These are phyloP conservation scores for Metschnikowia bowlesiae DNA, from an alignment of 805 yeast species.

Conservation along the genomic window DNA sequence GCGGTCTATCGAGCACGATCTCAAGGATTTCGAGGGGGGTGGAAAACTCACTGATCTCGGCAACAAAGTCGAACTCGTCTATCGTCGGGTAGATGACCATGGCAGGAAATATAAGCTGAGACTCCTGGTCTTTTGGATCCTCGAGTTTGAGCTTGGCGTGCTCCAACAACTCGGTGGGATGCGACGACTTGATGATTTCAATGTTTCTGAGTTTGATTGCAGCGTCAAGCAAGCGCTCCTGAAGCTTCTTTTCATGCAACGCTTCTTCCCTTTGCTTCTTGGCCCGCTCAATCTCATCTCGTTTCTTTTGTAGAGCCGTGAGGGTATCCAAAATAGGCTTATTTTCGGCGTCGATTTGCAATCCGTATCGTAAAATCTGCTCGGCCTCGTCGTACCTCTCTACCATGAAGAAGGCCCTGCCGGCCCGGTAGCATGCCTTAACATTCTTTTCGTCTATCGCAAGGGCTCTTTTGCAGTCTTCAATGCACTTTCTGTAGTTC, in stretches of 20 bases:
- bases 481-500: constrained; percentile 81
- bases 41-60: constrained; percentile 66
- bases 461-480: constrained; percentile 76
- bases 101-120: constrained; percentile 80
- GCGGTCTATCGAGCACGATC: constrained; percentile 57
- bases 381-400: constrained; percentile 69
- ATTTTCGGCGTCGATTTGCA: constrained; percentile 56
- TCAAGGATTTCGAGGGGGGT: constrained; percentile 62
- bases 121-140: constrained; percentile 61
- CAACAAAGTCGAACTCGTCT: constrained; percentile 79
- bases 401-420: constrained; percentile 69
- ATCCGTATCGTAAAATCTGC: constrained; percentile 62
- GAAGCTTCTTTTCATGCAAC: constrained; percentile 37
- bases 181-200: constrained; percentile 43
- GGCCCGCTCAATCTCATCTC: constrained; percentile 20
- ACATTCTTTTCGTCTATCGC: constrained; percentile 60
- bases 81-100: constrained; percentile 76
- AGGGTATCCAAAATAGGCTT: constrained; percentile 48
- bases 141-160: constrained; percentile 54
- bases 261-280: constrained; percentile 35
- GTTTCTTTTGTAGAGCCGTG: constrained; percentile 38
- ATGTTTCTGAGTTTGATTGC: constrained; percentile 63
- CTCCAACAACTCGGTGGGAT: constrained; percentile 54
- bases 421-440: constrained; percentile 84
- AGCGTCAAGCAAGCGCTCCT: constrained; percentile 43